Conservation (phyloP, 768 basidiomycete species). For the Suillus weaverae region DNA sequence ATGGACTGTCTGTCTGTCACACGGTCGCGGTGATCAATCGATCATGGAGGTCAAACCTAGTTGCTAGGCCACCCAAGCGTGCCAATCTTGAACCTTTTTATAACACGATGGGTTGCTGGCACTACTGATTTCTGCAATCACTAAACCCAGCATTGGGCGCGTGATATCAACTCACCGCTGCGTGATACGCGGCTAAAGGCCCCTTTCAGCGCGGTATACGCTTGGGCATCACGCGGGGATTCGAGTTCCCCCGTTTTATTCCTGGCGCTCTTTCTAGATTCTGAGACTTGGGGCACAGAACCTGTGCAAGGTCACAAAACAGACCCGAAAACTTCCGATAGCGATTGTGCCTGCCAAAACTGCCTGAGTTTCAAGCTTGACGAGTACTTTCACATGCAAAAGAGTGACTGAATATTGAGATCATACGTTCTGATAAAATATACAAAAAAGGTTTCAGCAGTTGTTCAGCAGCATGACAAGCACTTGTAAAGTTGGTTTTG, state of each 20-base stretch:
- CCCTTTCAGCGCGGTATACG: background rate
- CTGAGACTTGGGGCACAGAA: too few relatives aligned
- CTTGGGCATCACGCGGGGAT: background rate
- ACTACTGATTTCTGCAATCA: background rate
- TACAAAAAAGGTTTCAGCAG: background rate
- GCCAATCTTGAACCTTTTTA: background rate
- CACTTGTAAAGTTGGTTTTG: background rate
- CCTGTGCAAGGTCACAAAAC: too few relatives aligned
- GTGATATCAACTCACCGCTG: background rate
- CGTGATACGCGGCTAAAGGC: background rate
- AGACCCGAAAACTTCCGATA: background rate
- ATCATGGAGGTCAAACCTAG: background rate
- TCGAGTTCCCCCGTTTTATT: background rate
- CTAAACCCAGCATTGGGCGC: background rate
- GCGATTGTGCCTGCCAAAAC: background rate
- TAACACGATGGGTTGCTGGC: background rate
- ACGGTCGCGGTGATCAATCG: too few relatives aligned
- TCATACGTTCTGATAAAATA: background rate
- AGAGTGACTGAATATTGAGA: background rate
- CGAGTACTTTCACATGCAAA: background rate
- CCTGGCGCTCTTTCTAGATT: too few relatives aligned
- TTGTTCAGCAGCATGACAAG: too few relatives aligned
- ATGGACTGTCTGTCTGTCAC: too few relatives aligned
- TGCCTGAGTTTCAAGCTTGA: background rate
- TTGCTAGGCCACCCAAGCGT: background rate